Base-by-base conservation (phyloP, 139 green algal genomes). In the Yamagishiella unicocca region DNA sequence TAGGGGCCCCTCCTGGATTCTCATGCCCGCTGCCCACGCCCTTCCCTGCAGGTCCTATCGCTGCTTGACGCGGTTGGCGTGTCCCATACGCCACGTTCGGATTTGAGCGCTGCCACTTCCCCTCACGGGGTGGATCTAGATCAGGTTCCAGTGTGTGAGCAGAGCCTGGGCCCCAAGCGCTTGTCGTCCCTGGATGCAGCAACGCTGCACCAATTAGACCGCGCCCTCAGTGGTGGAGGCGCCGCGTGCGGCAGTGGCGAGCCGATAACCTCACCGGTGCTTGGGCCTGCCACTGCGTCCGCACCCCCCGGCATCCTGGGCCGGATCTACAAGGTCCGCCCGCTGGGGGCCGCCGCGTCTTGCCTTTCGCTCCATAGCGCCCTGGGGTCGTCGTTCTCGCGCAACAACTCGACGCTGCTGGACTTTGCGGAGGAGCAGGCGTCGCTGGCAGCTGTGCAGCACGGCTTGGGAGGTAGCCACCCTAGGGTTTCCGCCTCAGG, bases 371-470 rank as follows among this genome's bases (percentile, higher is more conserved):
- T 79, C 8, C 71, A 55, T 4, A 38, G 37, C 1, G 22, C 42
- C 8, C 25, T 79, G n/a, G 71, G 37, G 12, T 55, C 71, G 71
- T 21, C 71, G 42, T 38, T 79, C 37, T 38, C 42, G 10, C 71
- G 71, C 8, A 25, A 35, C 10, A 53, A 79, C 71, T 79, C 71
- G 42, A 79, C 71, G 7, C 42, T 79, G 27, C 43, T 79, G 19
- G 71, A 79, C 25, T 38, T 79, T 19, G 71, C 71, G 27, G 71
- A 79, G 71, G 71, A 79, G 71, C 71, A 79, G 71, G 42, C 71
- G 19, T 61, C 71, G n/a, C 71, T 79, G 71, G 71, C 71, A 42
- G 71, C 42, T 3, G 27, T 37, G 64, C 64, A 79, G 71, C 71
- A 61, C 24, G 71, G 68, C 68, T 12, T 58, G 50, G 50, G 50